Evolutionary conservation across 305 asterid genomes (phyloP).

Genomic region (Solanum chacoense): DNA sequence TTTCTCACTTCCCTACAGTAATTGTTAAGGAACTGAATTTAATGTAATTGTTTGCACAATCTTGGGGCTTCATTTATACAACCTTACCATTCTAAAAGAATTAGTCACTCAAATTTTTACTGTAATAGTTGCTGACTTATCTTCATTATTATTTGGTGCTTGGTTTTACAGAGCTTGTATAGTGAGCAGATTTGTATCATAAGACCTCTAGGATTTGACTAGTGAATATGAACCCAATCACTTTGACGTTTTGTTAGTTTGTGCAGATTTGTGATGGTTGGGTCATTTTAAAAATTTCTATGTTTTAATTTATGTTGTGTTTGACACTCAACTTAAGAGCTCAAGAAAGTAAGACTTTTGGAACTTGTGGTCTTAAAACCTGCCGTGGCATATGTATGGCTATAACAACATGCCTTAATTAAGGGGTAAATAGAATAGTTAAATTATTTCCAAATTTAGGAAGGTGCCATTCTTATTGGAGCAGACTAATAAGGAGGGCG

Average conservation of each 20-base stretch:
- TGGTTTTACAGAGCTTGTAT: background rate
- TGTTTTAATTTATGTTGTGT: background rate
- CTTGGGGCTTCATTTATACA: background rate
- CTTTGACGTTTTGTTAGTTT: background rate
- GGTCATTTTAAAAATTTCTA: background rate
- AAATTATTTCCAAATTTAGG: background rate
- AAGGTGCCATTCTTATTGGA: background rate
- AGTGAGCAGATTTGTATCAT: background rate
- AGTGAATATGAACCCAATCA: background rate
- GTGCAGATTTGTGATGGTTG: background rate
- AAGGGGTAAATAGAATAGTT: background rate
- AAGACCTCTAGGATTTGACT: background rate
- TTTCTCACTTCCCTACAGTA: background rate
- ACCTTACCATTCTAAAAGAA: background rate
- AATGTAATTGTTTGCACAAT: background rate
- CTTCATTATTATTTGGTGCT: background rate
- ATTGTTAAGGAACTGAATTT: background rate
- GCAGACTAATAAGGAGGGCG: background rate
- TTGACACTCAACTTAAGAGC: background rate
- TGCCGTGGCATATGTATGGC: background rate
- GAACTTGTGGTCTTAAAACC: background rate
- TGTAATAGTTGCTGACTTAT: background rate
- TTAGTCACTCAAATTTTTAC: background rate
- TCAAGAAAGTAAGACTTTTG: background rate
- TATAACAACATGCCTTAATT: background rate